Evolutionary conservation across 495 filamentous ascomycete species (phyloP).

Genomic region (Neurospora africana): DNA sequence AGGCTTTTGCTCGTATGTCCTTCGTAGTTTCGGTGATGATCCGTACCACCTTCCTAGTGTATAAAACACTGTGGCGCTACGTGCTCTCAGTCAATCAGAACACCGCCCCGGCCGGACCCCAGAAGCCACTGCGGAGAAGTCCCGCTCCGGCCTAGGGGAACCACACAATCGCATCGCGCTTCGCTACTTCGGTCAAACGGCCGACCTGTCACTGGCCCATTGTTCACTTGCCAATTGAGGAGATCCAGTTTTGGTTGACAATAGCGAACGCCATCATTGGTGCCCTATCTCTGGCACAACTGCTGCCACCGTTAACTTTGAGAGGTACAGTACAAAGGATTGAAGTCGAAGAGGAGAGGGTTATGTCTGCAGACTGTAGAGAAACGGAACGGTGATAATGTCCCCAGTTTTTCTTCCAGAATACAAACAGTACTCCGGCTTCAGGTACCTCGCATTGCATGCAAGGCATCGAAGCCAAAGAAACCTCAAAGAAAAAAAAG

Average conservation of each 20-base stretch:
- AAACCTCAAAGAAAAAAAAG: background rate
- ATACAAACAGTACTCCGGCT: background rate
- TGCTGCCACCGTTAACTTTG: background rate
- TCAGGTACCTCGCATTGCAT: background rate
- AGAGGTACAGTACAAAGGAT: background rate
- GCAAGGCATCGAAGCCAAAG: background rate
- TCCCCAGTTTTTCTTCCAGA: background rate
- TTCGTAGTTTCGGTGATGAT: background rate
- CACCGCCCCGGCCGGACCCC: background rate
- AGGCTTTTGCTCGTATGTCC: background rate
- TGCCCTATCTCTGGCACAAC: background rate
- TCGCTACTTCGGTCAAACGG: background rate
- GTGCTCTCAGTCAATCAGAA: background rate
- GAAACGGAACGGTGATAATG: background rate
- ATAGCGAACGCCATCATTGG: background rate
- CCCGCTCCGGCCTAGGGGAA: background rate
- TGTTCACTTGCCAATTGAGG: background rate
- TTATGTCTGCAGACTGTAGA: background rate
- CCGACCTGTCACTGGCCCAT: background rate
- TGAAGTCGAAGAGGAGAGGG: background rate
- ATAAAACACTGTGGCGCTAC: background rate
- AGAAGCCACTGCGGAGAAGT: background rate
- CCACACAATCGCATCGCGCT: background rate
- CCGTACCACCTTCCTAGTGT: background rate
- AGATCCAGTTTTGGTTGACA: background rate